phyloP scores from a whole-genome alignment of 2,329 filamentous ascomycete species.

The Ophiocordyceps unilateralis region DNA sequence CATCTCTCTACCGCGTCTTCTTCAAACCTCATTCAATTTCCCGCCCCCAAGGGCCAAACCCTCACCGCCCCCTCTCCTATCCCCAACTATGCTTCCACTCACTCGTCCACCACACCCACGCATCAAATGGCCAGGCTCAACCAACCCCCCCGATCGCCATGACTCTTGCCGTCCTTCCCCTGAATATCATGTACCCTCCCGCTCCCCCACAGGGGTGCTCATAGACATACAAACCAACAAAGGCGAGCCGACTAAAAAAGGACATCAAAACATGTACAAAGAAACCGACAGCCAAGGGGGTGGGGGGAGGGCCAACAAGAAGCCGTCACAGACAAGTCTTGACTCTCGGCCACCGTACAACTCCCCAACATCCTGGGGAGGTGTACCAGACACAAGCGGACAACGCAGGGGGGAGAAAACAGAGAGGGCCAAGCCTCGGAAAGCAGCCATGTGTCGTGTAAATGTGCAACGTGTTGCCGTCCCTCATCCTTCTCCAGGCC shows the following conservation, averaged over 20 bases:
- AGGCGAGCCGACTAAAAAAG: neutral
- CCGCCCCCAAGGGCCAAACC: no score
- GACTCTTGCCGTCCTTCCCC: neutral
- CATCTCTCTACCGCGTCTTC: no score
- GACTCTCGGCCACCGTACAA: no score
- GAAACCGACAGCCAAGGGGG: neutral
- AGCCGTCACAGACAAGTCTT: neutral
- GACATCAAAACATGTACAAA: neutral
- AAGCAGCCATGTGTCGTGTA: no score
- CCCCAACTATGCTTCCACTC: no score
- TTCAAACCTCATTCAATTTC: no score
- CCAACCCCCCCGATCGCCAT: no score
- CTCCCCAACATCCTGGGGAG: neutral
- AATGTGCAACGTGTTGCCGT: slow-evolving; percentile 2
- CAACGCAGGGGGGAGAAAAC: neutral
- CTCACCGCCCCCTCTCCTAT: no score
- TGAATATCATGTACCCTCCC: no score
- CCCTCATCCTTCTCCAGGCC: neutral
- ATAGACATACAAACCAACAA: neutral
- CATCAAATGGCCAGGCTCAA: no score
- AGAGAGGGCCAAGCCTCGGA: neutral
- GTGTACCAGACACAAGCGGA: neutral
- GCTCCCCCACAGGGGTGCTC: no score
- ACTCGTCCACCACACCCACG: no score
- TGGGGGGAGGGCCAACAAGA: neutral